Base-by-base conservation (phyloP, 2,329 filamentous ascomycete genomes). In the Sporothrix variecibatus region DNA sequence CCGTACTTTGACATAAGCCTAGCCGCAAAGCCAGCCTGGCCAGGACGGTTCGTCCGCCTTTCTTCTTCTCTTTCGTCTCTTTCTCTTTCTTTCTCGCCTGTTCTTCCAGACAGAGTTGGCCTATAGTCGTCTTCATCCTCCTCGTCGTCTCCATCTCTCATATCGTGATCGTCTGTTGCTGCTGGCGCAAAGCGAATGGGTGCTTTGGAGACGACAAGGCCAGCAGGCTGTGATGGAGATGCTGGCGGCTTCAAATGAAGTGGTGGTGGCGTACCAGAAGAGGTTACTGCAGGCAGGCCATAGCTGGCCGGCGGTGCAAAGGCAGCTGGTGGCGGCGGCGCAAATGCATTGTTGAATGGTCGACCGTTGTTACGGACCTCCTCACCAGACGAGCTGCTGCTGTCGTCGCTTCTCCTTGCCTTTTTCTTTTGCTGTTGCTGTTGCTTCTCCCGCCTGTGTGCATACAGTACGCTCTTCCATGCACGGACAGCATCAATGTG, bases 1-100 rank as follows among this genome's bases (percentile, higher is more conserved):
- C 96, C 96, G 83, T 97, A 96, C 81, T 98, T 98, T 75, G 90
- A 89, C 90, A 99, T 94, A 73, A 98, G 88, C 46, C 94, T 92
- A 77, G 94, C 90, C 0, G 94, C 96, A 81, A 97, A 97, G 71
- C 92, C 93, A 77, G 91, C 89, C 81, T 97, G 93, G 20, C 94
- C 94, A 0, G 94, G 94, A 2, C 91, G 90, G 73, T 85, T 89
- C 58, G 91, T 91, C 88, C 43, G 73, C 53, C 46, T 28, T 12
- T 8, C 20, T 17, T 28, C 53, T 58, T 12, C 51, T 4, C 3
- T n/a, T 34, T 28, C 28, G 26, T 31, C 0, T 69, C 34, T 15
- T 28, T 12, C 0, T 62, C 20, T 38, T 23, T 7, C 12, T 15
- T 38, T 5, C n/a, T 23, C 23, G 23, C 9, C 53, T 49, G 58